Evolutionary conservation across 768 basidiomycete genomes (phyloP).

Genomic region (Hydnum rufescens): DNA sequence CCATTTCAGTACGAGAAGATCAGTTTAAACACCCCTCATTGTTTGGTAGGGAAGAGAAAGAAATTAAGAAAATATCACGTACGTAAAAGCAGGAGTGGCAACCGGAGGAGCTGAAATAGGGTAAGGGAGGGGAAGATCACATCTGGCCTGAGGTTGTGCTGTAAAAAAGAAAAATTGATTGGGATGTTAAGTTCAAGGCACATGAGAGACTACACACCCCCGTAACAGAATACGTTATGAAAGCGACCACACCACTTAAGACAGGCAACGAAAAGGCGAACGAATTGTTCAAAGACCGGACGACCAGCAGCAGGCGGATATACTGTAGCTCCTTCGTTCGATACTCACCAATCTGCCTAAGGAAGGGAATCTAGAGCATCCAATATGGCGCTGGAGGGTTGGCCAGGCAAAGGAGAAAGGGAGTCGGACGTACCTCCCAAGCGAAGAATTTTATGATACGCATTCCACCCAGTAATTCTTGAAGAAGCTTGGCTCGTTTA

Average conservation of each 20-base stretch:
- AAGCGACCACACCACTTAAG: conserved; percentile 49
- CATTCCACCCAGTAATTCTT: conserved; percentile 37
- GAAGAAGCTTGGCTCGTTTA: conserved; percentile 36
- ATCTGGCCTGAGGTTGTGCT: conserved; percentile 44
- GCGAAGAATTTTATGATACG: conserved; percentile 3
- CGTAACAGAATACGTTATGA: conserved; percentile 52
- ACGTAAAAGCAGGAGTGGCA: conserved; percentile 61
- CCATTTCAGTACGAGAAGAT: conserved; percentile 1
- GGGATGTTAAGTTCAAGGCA: no score
- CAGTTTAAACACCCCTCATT: conserved; percentile 21
- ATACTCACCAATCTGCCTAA: conserved; percentile 22
- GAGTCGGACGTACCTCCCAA: conserved; percentile 18
- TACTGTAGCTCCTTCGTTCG: conserved; percentile 36
- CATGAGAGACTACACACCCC: no score
- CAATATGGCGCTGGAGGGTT: background rate
- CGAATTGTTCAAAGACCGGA: conserved; percentile 32
- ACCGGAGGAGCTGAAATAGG: conserved; percentile 61
- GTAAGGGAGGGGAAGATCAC: conserved; percentile 70
- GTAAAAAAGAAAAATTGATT: no score
- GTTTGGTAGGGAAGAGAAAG: conserved; percentile 10
- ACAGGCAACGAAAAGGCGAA: conserved; percentile 53
- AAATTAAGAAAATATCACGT: background rate
- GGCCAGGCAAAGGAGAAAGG: conserved; percentile 27
- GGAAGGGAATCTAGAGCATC: conserved; percentile 45
- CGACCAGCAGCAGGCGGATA: conserved; percentile 43